Evolutionary conservation across 2,329 filamentous ascomycete genomes (phyloP), one percentile per base, ranked within the genome.

Genomic region (Penicillium fuscoglaucum): DNA sequence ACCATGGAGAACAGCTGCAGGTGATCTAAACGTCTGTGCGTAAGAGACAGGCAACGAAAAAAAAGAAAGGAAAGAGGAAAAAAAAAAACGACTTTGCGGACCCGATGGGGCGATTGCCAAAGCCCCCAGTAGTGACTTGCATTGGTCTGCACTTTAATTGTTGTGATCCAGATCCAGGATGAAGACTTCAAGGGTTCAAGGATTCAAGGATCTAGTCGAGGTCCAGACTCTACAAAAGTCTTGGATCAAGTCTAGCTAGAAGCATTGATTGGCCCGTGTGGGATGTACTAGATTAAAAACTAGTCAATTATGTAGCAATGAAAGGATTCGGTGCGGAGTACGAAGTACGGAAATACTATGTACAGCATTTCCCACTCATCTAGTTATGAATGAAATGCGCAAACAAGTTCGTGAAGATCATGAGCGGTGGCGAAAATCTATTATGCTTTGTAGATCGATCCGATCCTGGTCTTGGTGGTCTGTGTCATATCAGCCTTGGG

Each of bases 401-500:
- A 53, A 37, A 48, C 41, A 51, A 44, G 28, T n/a, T 31, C 12
- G 17, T 17, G 28, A 26, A 29, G 37, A 51, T 48, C 43, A 31
- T 47, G n/a, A 47, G 48, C 26, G 26, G 54, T 57, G 50, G 55
- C 44, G 6, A 54, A 48, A 7, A 21, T 37, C 9, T 13, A n/a
- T 40, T 52, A 46, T 52, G 21, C 41, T 50, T 44, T 55, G 50
- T 31, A 53, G 60, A 61, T 55, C 54, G 40, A 52, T 58, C 37
- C 26, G 17, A 40, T 53, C 43, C 43, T 41, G 26, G 39, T 19
- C 4, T 17, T 46, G 35, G 45, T 49, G 40, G 35, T 53, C 47
- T 52, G 40, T 51, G 53, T 52, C 13, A 52, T 28, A 17, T 28
- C 28, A 6, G 24, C 33, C 6, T 15, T n/a, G n/a, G 19, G 39